Conservation (phyloP, 805 yeast species). For the Zygosaccharomyces pseudorouxii region DNA sequence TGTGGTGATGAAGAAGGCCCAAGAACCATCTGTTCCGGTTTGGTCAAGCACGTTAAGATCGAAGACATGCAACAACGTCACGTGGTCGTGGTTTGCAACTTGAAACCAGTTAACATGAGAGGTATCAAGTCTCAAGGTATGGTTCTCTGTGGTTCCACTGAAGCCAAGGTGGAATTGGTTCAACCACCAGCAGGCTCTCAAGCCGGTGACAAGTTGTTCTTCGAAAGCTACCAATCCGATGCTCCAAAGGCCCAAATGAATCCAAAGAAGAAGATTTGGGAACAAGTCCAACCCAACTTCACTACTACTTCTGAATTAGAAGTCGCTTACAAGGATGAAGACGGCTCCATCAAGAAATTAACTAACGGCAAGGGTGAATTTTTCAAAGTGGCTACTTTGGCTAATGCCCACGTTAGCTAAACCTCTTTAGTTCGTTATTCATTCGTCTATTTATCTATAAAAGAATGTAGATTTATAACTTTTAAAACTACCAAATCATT, state of each 20-base stretch:
- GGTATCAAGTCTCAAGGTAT: constrained; percentile 93
- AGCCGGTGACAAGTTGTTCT: constrained; percentile 95
- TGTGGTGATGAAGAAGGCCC: constrained; percentile 97
- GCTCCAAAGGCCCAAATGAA: constrained; percentile 88
- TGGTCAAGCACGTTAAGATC: constrained; percentile 80
- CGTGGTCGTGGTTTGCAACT: constrained; percentile 88
- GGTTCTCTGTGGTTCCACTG: constrained; percentile 92
- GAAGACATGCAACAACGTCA: constrained; percentile 95
- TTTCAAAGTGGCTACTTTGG: constrained; percentile 69
- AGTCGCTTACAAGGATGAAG: constrained; percentile 69
- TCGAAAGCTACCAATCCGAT: constrained; percentile 78
- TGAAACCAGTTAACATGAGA: constrained; percentile 97
- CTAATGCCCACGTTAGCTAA: constrained; percentile 59
- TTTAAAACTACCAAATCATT: neutral
- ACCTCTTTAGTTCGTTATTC: neutral
- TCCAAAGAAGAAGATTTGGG: constrained; percentile 99
- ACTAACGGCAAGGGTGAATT: constrained; percentile 75
- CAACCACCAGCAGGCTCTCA: constrained; percentile 90
- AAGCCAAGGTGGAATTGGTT: constrained; percentile 76
- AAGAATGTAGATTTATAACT: constrained; percentile 1
- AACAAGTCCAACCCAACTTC: constrained; percentile 87
- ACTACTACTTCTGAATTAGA: constrained; percentile 70
- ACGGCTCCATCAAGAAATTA: constrained; percentile 54
- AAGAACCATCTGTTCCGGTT: constrained; percentile 96
- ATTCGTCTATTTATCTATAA: neutral